Percentiles rank a stretch among this genome's conserved stretches.
Evolutionary conservation across 768 basidiomycete genomes (phyloP).

Genomic region (Lentinula boryana): DNA sequence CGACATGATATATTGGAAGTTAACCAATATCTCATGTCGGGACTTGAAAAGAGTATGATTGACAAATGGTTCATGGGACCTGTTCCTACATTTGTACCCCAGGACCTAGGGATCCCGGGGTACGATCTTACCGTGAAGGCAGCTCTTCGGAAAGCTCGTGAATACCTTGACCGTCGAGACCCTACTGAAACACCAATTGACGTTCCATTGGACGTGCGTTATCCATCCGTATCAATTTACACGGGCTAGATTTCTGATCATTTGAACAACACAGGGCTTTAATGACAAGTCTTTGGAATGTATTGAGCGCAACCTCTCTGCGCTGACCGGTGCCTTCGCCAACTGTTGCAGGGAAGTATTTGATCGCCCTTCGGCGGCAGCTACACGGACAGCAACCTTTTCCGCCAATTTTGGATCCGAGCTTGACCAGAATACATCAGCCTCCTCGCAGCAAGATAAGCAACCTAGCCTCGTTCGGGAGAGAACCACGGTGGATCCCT

Average conservation of each 20-base stretch:
- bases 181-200: constrained; percentile 16
- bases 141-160: constrained; percentile 42
- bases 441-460: neutral
- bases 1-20: constrained; percentile 77
- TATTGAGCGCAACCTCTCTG: constrained; percentile 65
- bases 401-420: constrained; percentile 18
- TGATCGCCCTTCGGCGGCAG: constrained; percentile 53
- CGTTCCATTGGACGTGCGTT: neutral
- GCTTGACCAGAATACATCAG: neutral
- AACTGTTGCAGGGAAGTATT: constrained; percentile 57
- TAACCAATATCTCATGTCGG: constrained; percentile 71
- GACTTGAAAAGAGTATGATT: constrained; percentile 61
- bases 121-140: constrained; percentile 27
- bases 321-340: constrained; percentile 57
- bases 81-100: constrained; percentile 41
- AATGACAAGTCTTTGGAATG: constrained; percentile 45
- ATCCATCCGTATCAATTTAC: neutral
- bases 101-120: constrained; percentile 42
- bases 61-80: constrained; percentile 79
- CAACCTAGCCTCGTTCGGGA: constrained; percentile 1
- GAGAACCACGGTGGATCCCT: neutral
- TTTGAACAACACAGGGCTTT: constrained; percentile 31
- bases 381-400: constrained; percentile 53
- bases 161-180: constrained; percentile 34
- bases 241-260: neutral